Evolutionary conservation across 176 grass and related monocot species (phyloP), one percentile per base, ranked within the genome.

Genomic region (Echinochloa phyllopogon): DNA sequence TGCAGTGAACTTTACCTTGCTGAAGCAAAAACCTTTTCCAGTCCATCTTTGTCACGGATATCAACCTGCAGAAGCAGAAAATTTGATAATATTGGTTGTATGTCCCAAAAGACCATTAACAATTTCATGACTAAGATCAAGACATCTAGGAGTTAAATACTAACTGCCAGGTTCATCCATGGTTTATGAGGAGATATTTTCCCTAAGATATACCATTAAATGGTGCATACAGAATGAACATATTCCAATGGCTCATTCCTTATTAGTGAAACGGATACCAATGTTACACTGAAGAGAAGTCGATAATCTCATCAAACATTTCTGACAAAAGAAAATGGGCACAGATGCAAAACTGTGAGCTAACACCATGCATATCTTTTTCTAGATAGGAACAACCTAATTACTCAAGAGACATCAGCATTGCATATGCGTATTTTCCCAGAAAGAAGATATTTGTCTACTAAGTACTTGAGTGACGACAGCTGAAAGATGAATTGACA

Each of bases 11-110:
- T 82, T 86, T 93, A 98, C 96, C 89, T 90, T 80, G 89, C 84
- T 57, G 89, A 98, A 86, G 85, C 39, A 83, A 98, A 98, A 87
- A 98, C 74, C 41, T 80, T 78, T 61, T 95, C 80, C 36, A 98
- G 76, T 44, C 87, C 93, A 59, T 75, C 85, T 86, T 91, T 95
- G 57, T 98, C 87, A 69, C 91, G 93, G 18, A 98, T 85, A 83
- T 98, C 96, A 85, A 92, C 74, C 96, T 98, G 89, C 80, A 94
- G 20, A 84, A 85, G 50, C 14, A 91, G 40, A 90, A 25, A 74
- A 52, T 9, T 57, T 59, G 74, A 58, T 51, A 68, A 55, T 56
- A 45, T 83, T 61, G 13, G 8, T 45, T 71, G 23, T 50, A 49
- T 38, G 45, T 49, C n/a, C 41, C 8, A 78, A 6, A 68, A 60